A percentile compares a stretch with the other conserved stretches of the same genome.
Evolutionary conservation across 352 stramenopile species (phyloP).

Genomic region (Phytophthora macrochlamydospora): DNA sequence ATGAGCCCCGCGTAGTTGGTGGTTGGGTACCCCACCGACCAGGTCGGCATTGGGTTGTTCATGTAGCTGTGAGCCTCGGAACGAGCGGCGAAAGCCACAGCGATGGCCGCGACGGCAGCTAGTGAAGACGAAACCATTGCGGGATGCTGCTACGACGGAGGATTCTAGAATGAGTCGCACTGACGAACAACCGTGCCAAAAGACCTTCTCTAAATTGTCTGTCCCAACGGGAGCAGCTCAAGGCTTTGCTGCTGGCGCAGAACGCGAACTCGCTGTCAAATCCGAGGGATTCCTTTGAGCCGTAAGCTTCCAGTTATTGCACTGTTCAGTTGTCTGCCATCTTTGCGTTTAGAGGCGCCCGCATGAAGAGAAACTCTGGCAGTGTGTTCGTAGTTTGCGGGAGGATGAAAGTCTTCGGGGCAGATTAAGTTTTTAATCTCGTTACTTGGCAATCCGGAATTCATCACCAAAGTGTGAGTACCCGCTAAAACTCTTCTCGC

Average conservation of each 20-base stretch:
- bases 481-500: too few relatives aligned
- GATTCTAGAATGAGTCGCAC: slow-evolving; percentile 24
- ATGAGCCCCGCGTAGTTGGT: slow-evolving; percentile 46
- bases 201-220: too few relatives aligned
- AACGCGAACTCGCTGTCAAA: not conserved
- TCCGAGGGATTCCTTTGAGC: not conserved
- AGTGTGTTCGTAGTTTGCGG: too few relatives aligned
- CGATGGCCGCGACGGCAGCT: slow-evolving; percentile 4
- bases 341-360: too few relatives aligned
- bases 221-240: not conserved
- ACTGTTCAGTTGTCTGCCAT: too few relatives aligned
- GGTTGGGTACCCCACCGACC: slow-evolving; percentile 34
- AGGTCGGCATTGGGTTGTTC: slow-evolving; percentile 41
- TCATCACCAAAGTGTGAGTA: too few relatives aligned
- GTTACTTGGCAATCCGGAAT: too few relatives aligned
- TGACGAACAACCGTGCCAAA: not conserved
- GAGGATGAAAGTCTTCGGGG: too few relatives aligned
- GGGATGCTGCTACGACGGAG: slow-evolving; percentile 6
- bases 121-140: slow-evolving; percentile 22
- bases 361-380: too few relatives aligned
- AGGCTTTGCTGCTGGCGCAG: not conserved
- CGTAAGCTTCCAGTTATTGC: not conserved
- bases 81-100: slow-evolving; percentile 4
- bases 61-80: slow-evolving; percentile 44
- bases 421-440: too few relatives aligned